Percentiles rank a stretch among this genome's conserved stretches.
Conservation (phyloP, 2,329 filamentous ascomycete genomes). For the Gnomoniopsis sp. region DNA sequence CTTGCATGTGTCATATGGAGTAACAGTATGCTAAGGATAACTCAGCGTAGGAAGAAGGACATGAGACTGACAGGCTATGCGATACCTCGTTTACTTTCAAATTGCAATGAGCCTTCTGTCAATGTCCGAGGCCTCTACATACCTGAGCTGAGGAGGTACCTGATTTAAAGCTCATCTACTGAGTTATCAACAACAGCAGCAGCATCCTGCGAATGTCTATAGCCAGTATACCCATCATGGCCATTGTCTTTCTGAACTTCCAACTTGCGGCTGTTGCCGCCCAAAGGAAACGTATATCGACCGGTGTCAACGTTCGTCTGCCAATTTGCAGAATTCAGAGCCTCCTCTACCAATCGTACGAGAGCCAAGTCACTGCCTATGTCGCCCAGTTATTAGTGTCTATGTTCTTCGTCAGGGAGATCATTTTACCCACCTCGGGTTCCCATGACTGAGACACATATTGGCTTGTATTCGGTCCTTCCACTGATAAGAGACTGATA, state of each 20-base stretch:
- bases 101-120: too few relatives aligned
- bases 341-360: conserved; percentile 5
- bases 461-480: conserved; percentile 7
- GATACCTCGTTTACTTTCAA: too few relatives aligned
- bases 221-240: background rate
- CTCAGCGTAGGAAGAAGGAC: too few relatives aligned
- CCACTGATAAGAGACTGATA: conserved; percentile 13
- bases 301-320: conserved; percentile 9
- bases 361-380: conserved; percentile 12
- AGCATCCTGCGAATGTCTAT: background rate
- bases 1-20: too few relatives aligned
- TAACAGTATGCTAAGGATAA: too few relatives aligned
- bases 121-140: too few relatives aligned
- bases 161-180: too few relatives aligned
- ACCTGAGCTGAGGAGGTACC: too few relatives aligned
- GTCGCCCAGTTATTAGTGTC: background rate
- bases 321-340: conserved; percentile 6
- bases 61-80: too few relatives aligned
- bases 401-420: too few relatives aligned
- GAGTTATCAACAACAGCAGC: background rate
- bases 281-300: conserved; percentile 10
- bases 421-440: conserved; percentile 1
- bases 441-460: conserved; percentile 14
- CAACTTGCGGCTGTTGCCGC: conserved; percentile 11
- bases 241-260: background rate